A percentile compares a stretch with the other conserved stretches of the same genome.
phyloP scores from a whole-genome alignment of 1,139 yeast genomes.

The Entelexis paramagnoliae region DNA sequence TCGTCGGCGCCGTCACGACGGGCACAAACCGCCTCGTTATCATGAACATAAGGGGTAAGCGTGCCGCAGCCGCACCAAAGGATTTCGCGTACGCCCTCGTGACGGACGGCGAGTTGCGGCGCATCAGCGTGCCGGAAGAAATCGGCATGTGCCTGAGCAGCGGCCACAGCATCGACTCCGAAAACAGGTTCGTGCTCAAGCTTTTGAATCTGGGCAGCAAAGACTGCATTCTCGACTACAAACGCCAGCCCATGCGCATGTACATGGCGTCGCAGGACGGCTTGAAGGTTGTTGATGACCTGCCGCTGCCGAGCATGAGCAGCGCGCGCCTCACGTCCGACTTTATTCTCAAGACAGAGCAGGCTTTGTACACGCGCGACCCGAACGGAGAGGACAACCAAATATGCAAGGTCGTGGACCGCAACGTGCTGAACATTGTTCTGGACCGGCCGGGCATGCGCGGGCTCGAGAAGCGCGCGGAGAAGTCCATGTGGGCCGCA shows the following conservation, averaged over 20 bases:
- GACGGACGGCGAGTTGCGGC: conserved; percentile 13
- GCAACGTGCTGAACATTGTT: background rate
- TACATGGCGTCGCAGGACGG: background rate
- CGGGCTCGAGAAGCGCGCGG: conserved; percentile 10
- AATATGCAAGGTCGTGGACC: conserved; percentile 11
- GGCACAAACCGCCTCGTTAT: conserved; percentile 1
- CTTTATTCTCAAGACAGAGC: conserved; percentile 19
- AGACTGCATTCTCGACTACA: conserved; percentile 15
- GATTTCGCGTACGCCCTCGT: conserved; percentile 10
- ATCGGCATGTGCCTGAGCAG: conserved; percentile 14
- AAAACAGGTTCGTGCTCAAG: conserved; percentile 10
- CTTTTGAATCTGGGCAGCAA: conserved; percentile 13
- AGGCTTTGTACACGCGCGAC: conserved; percentile 19
- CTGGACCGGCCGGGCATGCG: conserved; percentile 15
- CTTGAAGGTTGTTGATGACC: conserved; percentile 4
- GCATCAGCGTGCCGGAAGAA: conserved; percentile 7
- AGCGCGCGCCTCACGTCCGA: conserved; percentile 9
- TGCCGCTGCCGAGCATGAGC: conserved; percentile 5
- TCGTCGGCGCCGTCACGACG: conserved; percentile 13
- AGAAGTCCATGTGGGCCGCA: conserved; percentile 14
- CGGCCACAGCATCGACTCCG: conserved; percentile 14
- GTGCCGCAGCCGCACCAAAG: background rate
- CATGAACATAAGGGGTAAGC: background rate
- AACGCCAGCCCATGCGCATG: conserved; percentile 17
- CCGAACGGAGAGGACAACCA: conserved; percentile 20